Base-by-base conservation (phyloP, 2,329 filamentous ascomycete genomes). In the Fonsecaea monophora region DNA sequence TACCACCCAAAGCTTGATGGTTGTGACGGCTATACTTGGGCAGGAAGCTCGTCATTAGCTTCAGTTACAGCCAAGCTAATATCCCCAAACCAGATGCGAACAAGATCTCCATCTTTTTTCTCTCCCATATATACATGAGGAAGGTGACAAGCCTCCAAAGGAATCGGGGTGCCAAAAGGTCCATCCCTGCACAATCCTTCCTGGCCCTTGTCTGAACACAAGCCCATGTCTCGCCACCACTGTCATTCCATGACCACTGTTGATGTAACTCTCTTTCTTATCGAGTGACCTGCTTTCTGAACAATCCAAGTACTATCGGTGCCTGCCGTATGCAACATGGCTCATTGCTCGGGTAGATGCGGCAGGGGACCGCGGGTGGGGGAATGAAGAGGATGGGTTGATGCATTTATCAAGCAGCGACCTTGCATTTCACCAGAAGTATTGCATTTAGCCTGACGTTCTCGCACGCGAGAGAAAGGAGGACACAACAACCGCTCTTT, bases 221-320 rank as follows among this genome's bases (percentile, higher is more conserved):
- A 13, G 12, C 25, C 13, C 10, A 40, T 10, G 56, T 40, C 35
- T 58, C 18, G 37, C 40, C 56, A 35, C 38, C 32, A 18, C 38
- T 15, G 15, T 30, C 40, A 59, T 18, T 35, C 56, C 21, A 59
- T 12, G 12, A 30, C 21, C 53, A 56, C 8, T 4, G 6, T 57
- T 56, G 37, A 63, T 48, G 53, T 50, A 57, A 57, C 53, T 32
- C 45, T 58, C 40, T 56, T 30, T n/a, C 56, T 13, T 6, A n/a
- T 18, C 21, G 34, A 32, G 40, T 6, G 40, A 34, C 40, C 12
- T n/a, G 18, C 40, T 45, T 32, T 15, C 37, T 35, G 37, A 10
- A 5, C 30, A 42, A 21, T 21, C 15, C n/a, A 18, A 15, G 40
- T 59, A n/a, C 8, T 21, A 21, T n/a, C 2, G 40, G 34, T 34